phyloP scores from a whole-genome alignment of 345 rosid species.

The Camelina hispida region DNA sequence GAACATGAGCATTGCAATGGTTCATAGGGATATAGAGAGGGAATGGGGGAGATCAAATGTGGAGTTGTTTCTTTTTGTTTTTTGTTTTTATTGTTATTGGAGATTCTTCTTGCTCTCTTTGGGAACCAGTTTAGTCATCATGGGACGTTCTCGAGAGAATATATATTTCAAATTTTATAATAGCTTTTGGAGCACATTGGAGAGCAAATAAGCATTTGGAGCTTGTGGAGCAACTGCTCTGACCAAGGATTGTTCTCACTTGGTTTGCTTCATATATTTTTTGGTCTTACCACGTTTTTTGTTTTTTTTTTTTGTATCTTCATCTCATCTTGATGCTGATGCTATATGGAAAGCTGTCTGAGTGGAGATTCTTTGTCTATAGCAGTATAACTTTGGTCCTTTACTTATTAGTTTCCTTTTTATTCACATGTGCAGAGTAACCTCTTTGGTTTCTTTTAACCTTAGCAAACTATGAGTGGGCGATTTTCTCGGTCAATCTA shows the following conservation, averaged over 20 bases:
- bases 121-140: constrained; percentile 63
- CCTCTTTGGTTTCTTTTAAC: constrained; percentile 30
- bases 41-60: constrained; percentile 83
- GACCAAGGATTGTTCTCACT: constrained; percentile 89
- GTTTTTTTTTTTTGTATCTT: neutral
- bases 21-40: constrained; percentile 91
- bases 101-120: constrained; percentile 81
- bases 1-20: constrained; percentile 93
- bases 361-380: constrained; percentile 40
- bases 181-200: constrained; percentile 89
- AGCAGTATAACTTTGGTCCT: constrained; percentile 31
- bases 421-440: constrained; percentile 33
- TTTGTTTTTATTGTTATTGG: constrained; percentile 55
- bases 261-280: constrained; percentile 74
- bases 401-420: constrained; percentile 26
- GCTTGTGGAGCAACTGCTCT: constrained; percentile 94
- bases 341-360: constrained; percentile 42
- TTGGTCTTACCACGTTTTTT: constrained; percentile 47
- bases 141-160: constrained; percentile 65
- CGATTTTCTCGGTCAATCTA: constrained; percentile 97
- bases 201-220: constrained; percentile 83
- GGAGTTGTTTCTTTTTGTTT: constrained; percentile 65
- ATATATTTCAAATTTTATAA: constrained; percentile 60
- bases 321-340: constrained; percentile 44
- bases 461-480: constrained; percentile 72